These are phyloP conservation scores for Botryotinia convoluta DNA, from an alignment of 2,329 filamentous ascomycete species.

Conservation along the genomic window DNA sequence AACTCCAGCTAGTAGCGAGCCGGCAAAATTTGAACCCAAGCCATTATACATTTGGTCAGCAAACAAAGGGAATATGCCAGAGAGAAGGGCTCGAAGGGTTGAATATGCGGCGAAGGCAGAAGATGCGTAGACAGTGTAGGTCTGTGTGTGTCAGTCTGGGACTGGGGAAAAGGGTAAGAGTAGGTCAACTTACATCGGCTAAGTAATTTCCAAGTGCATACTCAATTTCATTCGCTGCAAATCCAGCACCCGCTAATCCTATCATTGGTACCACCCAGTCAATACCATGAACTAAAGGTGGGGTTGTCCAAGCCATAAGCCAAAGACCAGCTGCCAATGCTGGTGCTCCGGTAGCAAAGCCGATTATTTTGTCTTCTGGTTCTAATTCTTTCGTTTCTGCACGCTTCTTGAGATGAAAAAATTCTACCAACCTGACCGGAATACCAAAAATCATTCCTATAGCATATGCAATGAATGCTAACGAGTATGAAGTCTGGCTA, in stretches of 20 bases:
- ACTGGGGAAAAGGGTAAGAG: background rate
- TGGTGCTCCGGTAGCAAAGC: conserved; percentile 47
- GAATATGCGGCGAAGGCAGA: conserved; percentile 45
- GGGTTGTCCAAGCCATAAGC: conserved; percentile 49
- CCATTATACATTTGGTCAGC: conserved; percentile 42
- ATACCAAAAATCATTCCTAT: conserved; percentile 44
- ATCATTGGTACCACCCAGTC: conserved; percentile 44
- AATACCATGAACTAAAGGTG: conserved; percentile 38
- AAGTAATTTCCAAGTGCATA: conserved; percentile 44
- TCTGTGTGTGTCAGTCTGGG: conserved; percentile 18
- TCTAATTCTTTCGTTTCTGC: conserved; percentile 18
- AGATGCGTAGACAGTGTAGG: conserved; percentile 45
- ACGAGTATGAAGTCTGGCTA: conserved; percentile 37
- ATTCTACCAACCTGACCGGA: conserved; percentile 45
- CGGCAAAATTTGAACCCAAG: conserved; percentile 42
- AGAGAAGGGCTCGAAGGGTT: conserved; percentile 42
- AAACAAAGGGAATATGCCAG: conserved; percentile 44
- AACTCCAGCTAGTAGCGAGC: conserved; percentile 42
- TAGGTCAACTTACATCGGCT: conserved; percentile 37
- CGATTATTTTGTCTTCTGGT: conserved; percentile 49
- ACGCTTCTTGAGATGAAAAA: conserved; percentile 34
- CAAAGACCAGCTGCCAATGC: conserved; percentile 45
- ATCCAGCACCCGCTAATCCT: conserved; percentile 46
- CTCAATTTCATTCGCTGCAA: conserved; percentile 48
- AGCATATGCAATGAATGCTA: conserved; percentile 43